These are phyloP conservation scores for Pycnococcus provasolii DNA, from an alignment of 139 green algal species.

Conservation along the genomic window DNA sequence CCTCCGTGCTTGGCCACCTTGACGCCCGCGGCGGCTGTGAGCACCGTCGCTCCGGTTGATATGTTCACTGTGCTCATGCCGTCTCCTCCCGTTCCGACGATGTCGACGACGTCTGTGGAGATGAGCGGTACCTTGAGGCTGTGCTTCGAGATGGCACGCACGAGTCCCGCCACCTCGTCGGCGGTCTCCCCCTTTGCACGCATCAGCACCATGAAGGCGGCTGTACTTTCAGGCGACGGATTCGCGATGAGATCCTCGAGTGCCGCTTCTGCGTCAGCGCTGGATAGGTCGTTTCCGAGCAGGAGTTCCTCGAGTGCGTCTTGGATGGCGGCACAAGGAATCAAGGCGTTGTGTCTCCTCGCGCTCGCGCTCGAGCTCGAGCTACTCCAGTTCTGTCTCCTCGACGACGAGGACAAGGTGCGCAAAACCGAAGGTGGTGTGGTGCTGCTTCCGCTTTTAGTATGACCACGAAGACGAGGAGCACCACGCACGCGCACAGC, in stretches of 20 bases:
- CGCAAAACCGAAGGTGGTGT: no score
- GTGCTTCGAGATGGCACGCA: conserved; percentile 60
- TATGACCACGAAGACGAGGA: no score
- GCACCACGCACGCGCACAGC: no score
- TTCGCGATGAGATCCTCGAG: conserved; percentile 55
- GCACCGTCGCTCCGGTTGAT: conserved; percentile 80
- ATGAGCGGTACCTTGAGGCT: conserved; percentile 43
- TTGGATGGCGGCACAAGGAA: no score
- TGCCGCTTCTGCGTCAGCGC: conserved; percentile 45
- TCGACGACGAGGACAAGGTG: no score
- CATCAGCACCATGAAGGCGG: conserved; percentile 89
- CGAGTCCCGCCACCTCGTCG: conserved; percentile 83
- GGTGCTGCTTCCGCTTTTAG: no score
- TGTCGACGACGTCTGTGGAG: conserved; percentile 65
- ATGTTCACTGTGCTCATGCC: conserved; percentile 97
- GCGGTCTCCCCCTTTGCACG: conserved; percentile 93
- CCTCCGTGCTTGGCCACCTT: conserved; percentile 95
- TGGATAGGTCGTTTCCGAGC: conserved; percentile 45
- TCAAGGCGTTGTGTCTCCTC: no score
- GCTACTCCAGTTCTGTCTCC: no score
- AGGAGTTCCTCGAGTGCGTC: conserved; percentile 59
- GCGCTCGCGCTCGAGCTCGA: no score
- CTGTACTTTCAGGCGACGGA: conserved; percentile 62
- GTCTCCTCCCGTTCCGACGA: conserved; percentile 96
- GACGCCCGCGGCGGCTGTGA: conserved; percentile 86